Evolutionary conservation across 176 grass and related monocot genomes (phyloP).

Genomic region (Leersia perrieri): DNA sequence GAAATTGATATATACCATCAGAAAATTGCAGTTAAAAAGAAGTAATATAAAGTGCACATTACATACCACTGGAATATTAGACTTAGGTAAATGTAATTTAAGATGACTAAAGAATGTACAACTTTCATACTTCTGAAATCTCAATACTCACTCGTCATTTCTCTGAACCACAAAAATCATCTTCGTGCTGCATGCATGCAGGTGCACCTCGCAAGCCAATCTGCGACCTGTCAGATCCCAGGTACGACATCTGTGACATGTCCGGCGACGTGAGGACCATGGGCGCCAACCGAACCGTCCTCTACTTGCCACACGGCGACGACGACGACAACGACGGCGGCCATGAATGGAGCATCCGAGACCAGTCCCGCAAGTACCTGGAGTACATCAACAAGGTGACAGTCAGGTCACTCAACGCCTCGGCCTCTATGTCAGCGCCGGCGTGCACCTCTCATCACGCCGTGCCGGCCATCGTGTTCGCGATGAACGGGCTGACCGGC

Average conservation of each 20-base stretch:
- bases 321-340: background rate
- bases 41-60: too few relatives aligned
- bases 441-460: constrained; percentile 44
- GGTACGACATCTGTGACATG: constrained; percentile 60
- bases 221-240: constrained; percentile 53
- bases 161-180: too few relatives aligned
- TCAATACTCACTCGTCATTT: too few relatives aligned
- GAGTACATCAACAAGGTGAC: constrained; percentile 43
- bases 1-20: background rate
- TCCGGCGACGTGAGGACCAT: constrained; percentile 51
- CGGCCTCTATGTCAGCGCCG: constrained; percentile 43
- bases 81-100: too few relatives aligned
- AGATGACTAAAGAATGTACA: too few relatives aligned
- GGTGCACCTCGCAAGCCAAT: constrained; percentile 42
- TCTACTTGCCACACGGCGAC: constrained; percentile 30
- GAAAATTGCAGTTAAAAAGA: too few relatives aligned
- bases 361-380: constrained; percentile 66
- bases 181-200: too few relatives aligned
- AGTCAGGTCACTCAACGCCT: constrained; percentile 35
- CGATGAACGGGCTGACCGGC: constrained; percentile 66
- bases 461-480: constrained; percentile 54
- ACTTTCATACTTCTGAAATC: too few relatives aligned
- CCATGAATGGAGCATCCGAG: constrained; percentile 61
- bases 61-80: too few relatives aligned
- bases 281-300: constrained; percentile 40